These are phyloP conservation scores for Dalechampia spathulata DNA, from an alignment of 441 rosid species.

Conservation along the genomic window DNA sequence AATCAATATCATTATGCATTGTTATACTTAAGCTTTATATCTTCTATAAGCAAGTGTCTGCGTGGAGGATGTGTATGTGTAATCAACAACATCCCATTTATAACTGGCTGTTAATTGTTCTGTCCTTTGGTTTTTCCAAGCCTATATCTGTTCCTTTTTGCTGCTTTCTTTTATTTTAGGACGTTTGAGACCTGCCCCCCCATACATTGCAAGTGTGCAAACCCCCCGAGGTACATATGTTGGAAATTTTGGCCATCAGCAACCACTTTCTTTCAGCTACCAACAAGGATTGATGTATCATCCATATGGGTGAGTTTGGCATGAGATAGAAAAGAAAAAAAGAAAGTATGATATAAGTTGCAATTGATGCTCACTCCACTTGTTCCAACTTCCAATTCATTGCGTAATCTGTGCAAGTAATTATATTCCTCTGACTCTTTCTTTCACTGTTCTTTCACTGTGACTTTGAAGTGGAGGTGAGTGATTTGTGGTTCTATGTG, in stretches of 20 bases:
- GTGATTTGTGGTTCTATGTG: too few relatives aligned
- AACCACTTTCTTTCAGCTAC: conserved; percentile 55
- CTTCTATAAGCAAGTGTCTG: too few relatives aligned
- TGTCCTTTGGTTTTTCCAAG: neutral
- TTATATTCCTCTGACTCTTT: too few relatives aligned
- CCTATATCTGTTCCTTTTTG: conserved; percentile 7
- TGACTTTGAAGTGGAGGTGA: too few relatives aligned
- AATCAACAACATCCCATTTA: too few relatives aligned
- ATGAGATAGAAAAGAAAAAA: neutral
- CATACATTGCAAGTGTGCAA: conserved; percentile 50
- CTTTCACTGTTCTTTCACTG: neutral
- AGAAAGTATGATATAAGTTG: conserved; percentile 1
- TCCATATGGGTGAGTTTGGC: conserved; percentile 70
- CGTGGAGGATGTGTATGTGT: too few relatives aligned
- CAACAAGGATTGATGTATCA: conserved; percentile 80
- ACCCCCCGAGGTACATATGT: conserved; percentile 50
- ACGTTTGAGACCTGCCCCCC: conserved; percentile 53
- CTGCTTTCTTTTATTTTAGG: conserved; percentile 29
- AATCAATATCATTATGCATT: too few relatives aligned
- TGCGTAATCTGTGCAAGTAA: neutral
- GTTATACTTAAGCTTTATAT: too few relatives aligned
- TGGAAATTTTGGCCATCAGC: conserved; percentile 75
- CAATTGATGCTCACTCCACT: neutral
- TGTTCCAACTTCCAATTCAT: neutral
- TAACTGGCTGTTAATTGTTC: neutral